phyloP scores from a whole-genome alignment of 2,329 filamentous ascomycete species.

The Verticillium alfalfae region DNA sequence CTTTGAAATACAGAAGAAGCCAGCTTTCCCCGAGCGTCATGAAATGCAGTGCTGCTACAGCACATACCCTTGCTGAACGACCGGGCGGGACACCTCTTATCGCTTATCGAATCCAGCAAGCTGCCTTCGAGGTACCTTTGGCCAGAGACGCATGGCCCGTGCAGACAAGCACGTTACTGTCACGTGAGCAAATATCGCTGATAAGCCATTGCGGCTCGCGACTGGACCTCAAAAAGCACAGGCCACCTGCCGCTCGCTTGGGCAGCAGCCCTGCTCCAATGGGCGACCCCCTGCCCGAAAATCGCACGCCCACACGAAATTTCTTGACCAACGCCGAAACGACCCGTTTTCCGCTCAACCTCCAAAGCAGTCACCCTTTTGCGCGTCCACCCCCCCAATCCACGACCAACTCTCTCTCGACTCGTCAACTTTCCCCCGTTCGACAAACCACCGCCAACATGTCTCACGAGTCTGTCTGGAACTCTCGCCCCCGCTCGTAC shows the following conservation, averaged over 20 bases:
- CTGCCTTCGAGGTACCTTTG: not conserved
- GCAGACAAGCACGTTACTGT: constrained; percentile 1
- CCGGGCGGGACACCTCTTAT: not conserved
- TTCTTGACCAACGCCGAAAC: constrained; percentile 2
- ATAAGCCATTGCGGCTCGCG: not conserved
- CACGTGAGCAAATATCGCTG: not conserved
- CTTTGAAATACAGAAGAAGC: constrained; percentile 32
- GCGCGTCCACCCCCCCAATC: not conserved
- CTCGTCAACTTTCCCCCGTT: constrained; percentile 20
- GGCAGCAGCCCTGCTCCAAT: constrained; percentile 18
- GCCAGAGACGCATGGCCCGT: not conserved
- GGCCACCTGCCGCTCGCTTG: constrained; percentile 3
- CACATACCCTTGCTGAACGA: not conserved
- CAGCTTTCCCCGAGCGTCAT: constrained; percentile 23
- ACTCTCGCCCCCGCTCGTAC: constrained; percentile 94
- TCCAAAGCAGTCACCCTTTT: constrained; percentile 13
- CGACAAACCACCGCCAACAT: constrained; percentile 41
- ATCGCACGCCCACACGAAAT: constrained; percentile 12
- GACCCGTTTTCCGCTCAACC: constrained; percentile 6
- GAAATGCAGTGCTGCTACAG: not conserved
- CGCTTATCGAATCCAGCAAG: not conserved
- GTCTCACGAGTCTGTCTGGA: constrained; percentile 94
- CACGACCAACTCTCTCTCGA: constrained; percentile 23
- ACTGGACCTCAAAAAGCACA: not conserved
- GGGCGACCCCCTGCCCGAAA: constrained; percentile 12